Evolutionary conservation across 2,329 filamentous ascomycete species (phyloP), one percentile per base, ranked within the genome.

Genomic region (Aureobasidium subglaciale): DNA sequence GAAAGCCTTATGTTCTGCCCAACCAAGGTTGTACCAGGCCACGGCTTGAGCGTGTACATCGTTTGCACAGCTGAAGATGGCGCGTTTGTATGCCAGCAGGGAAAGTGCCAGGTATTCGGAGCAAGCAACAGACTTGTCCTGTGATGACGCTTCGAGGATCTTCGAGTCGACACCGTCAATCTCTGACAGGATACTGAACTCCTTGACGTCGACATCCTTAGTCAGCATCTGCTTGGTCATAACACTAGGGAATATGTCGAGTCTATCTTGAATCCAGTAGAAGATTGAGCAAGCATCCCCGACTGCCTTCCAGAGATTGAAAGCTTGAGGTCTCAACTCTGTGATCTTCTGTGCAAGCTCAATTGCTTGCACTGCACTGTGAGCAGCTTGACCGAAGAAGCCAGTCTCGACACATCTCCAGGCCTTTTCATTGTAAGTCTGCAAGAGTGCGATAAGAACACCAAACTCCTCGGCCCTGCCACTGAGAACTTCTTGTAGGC

Each of bases 11-110:
- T 93, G 84, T 68, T 99, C 93, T 1, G 89, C 88, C 88, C 91
- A 97, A 38, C 93, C 93, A 16, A 99, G 76, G 65, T 99, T 99
- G 71, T 96, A 99, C 79, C 92, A 93, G 0, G 91, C 89, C n/a
- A 97, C 88, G 1, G 93, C 89, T 70, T 95, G 91, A 3, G 92
- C 91, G 68, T 96, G 88, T 7, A 82, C 68, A 65, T 99, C 91
- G 57, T 84, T 76, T 1, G 83, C 75, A 15, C 86, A 86, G 35
- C 84, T 80, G 62, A 87, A 75, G 13, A 97, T 84, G 7, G 90
- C 90, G 60, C 88, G 82, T 69, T 97, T 99, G 69, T 95, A 88
- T 5, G 89, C 87, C 16, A 97, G 74, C 25, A 97, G 29, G 1
- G 59, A 56, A 5, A 57, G 43, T 4, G 58, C 24, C 16, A 59